Conservation (phyloP, 2,329 filamentous ascomycete genomes). For the Ophiosphaerella korrae region DNA sequence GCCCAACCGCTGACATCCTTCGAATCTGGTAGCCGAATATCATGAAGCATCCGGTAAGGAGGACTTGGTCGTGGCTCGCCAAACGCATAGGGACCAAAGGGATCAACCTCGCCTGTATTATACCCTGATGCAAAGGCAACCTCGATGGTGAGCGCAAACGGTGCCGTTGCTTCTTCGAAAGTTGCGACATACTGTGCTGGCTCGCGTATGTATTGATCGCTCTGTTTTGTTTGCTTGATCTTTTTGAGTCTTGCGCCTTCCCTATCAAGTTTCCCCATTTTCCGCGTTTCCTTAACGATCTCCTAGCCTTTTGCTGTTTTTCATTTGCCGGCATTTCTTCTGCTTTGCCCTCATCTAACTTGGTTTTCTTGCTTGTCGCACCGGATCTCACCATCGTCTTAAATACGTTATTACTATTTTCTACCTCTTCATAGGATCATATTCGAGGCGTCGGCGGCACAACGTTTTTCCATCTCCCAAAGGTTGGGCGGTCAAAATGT, state of each 20-base stretch:
- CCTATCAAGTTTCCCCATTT: background rate
- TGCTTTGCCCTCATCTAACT: background rate
- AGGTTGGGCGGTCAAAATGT: constrained; percentile 16
- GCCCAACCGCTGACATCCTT: constrained; percentile 29
- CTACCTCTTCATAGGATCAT: background rate
- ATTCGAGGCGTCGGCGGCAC: constrained; percentile 4
- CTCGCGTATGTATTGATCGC: background rate
- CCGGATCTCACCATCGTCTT: background rate
- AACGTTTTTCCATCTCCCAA: constrained; percentile 10
- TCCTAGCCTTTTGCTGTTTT: background rate
- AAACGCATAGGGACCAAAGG: constrained; percentile 23
- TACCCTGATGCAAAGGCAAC: constrained; percentile 6
- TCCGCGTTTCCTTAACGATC: background rate
- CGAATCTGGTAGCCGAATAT: constrained; percentile 12
- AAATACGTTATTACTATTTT: background rate
- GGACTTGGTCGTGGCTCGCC: constrained; percentile 18
- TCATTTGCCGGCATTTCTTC: background rate
- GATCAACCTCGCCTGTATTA: constrained; percentile 6
- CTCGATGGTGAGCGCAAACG: background rate
- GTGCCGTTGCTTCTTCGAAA: background rate
- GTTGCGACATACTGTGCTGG: constrained; percentile 10
- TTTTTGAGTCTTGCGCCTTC: background rate
- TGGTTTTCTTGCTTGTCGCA: background rate
- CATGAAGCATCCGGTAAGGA: constrained; percentile 25
- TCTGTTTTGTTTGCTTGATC: background rate